phyloP scores from a whole-genome alignment of 768 basidiomycete species.

The Coprinopsis strossmayeri region DNA sequence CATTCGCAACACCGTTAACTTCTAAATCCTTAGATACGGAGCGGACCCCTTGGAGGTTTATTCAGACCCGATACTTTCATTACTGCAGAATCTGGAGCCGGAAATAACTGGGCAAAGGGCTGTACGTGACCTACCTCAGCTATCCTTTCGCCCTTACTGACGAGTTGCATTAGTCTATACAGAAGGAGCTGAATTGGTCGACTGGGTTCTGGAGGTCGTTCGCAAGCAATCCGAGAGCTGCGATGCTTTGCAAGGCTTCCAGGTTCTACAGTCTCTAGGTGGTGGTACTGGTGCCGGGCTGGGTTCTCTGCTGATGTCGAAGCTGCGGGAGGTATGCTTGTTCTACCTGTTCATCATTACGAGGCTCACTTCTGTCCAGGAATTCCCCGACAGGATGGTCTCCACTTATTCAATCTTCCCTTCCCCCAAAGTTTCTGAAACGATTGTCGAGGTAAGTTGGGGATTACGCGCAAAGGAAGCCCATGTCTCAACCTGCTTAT shows the following conservation, averaged over 20 bases:
- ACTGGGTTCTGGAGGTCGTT: constrained; percentile 75
- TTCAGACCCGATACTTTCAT: constrained; percentile 89
- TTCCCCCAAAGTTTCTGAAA: constrained; percentile 54
- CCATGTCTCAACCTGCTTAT: constrained; percentile 35
- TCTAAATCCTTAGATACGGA: constrained; percentile 52
- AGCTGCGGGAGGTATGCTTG: constrained; percentile 64
- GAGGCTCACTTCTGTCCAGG: constrained; percentile 21
- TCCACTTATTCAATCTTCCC: constrained; percentile 49
- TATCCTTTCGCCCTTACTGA: not conserved
- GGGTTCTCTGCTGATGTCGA: constrained; percentile 73
- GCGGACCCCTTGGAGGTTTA: constrained; percentile 63
- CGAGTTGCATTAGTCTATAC: constrained; percentile 59
- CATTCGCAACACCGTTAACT: too few relatives aligned
- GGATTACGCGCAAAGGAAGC: constrained; percentile 29
- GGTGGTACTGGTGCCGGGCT: constrained; percentile 89
- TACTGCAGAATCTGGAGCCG: constrained; percentile 55
- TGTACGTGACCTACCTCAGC: constrained; percentile 39
- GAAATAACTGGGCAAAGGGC: constrained; percentile 97
- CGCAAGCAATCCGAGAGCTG: constrained; percentile 76
- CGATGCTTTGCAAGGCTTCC: constrained; percentile 88
- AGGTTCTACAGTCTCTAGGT: constrained; percentile 83
- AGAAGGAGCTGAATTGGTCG: constrained; percentile 91
- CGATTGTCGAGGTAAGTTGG: constrained; percentile 56
- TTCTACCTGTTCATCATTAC: not conserved
- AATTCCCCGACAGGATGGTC: constrained; percentile 51